Percentiles rank a stretch among this genome's conserved stretches.
Conservation (phyloP, 2,329 filamentous ascomycete species). For the Sphaerulina vaccinii region DNA sequence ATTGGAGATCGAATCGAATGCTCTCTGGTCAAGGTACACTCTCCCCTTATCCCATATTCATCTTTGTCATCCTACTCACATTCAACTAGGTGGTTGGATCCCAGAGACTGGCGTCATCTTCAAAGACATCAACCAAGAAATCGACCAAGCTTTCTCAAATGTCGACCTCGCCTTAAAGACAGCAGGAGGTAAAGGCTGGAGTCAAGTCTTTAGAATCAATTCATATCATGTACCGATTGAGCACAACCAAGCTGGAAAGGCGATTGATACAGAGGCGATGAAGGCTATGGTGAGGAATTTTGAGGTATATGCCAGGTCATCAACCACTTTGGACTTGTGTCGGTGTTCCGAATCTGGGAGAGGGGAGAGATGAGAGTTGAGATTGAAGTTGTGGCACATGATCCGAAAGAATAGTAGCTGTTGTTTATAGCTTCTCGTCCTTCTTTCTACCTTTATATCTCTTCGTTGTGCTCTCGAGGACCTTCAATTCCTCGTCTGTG, state of each 20-base stretch:
- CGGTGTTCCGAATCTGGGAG: slow-evolving; percentile 50
- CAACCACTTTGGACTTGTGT: slow-evolving; percentile 56
- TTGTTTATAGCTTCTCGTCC: slow-evolving; percentile 10
- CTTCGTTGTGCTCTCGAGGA: neutral
- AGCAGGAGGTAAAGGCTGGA: slow-evolving; percentile 58
- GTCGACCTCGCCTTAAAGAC: slow-evolving; percentile 53
- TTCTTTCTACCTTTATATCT: slow-evolving; percentile 3
- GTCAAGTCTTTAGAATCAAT: slow-evolving; percentile 49
- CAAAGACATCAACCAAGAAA: slow-evolving; percentile 33
- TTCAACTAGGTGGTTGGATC: slow-evolving; percentile 38
- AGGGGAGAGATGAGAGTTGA: slow-evolving; percentile 57
- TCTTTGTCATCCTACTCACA: neutral
- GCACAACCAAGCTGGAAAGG: too few species aligned
- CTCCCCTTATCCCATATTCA: neutral
- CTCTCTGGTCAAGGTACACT: slow-evolving; percentile 39
- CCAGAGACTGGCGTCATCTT: slow-evolving; percentile 26
- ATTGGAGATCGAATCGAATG: slow-evolving; percentile 38
- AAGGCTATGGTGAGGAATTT: slow-evolving; percentile 50
- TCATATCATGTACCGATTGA: slow-evolving; percentile 30
- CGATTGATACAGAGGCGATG: slow-evolving; percentile 33
- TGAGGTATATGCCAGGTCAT: slow-evolving; percentile 52
- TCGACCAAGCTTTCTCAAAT: slow-evolving; percentile 54
- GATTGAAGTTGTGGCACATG: slow-evolving; percentile 51
- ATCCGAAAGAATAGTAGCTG: too few species aligned
- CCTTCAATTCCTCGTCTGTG: slow-evolving; percentile 12